These are phyloP conservation scores for Pleurotus pulmonarius DNA, from an alignment of 768 basidiomycete genomes.

Conservation along the genomic window DNA sequence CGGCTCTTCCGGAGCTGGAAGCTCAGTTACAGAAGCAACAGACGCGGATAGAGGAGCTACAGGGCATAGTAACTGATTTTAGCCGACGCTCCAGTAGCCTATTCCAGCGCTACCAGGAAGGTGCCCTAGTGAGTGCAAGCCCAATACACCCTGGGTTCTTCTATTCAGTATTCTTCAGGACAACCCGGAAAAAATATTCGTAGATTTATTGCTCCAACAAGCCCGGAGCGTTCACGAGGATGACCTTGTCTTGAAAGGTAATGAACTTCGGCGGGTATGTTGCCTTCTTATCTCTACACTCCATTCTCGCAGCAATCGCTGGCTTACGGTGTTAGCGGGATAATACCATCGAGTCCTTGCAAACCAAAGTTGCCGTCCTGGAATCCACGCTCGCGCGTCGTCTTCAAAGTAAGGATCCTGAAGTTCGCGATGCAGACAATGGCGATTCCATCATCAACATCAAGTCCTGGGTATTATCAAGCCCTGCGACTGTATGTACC, in stretches of 20 bases:
- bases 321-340: slow-evolving; percentile 37
- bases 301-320: slow-evolving; percentile 8
- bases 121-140: slow-evolving; percentile 38
- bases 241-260: slow-evolving; percentile 47
- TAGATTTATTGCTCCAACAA: slow-evolving; percentile 38
- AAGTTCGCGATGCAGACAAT: slow-evolving; percentile 13
- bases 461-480: slow-evolving; percentile 26
- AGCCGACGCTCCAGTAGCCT: slow-evolving; percentile 22
- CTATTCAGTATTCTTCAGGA: slow-evolving; percentile 27
- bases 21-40: neutral
- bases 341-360: slow-evolving; percentile 37
- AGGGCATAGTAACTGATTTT: slow-evolving; percentile 16
- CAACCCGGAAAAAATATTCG: slow-evolving; percentile 47
- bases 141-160: neutral
- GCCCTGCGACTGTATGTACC: neutral
- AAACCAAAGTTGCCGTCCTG: slow-evolving; percentile 39
- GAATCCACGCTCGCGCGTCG: slow-evolving; percentile 43
- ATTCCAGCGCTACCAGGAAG: slow-evolving; percentile 37
- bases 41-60: slow-evolving; percentile 14
- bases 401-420: slow-evolving; percentile 32
- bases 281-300: neutral
- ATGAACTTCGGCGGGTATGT: slow-evolving; percentile 52
- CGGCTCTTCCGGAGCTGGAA: neutral
- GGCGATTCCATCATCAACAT: slow-evolving; percentile 36
- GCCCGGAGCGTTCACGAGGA: slow-evolving; percentile 49